These are phyloP conservation scores for Paxillus ammoniavirescens DNA, from an alignment of 768 basidiomycete genomes.

Conservation along the genomic window DNA sequence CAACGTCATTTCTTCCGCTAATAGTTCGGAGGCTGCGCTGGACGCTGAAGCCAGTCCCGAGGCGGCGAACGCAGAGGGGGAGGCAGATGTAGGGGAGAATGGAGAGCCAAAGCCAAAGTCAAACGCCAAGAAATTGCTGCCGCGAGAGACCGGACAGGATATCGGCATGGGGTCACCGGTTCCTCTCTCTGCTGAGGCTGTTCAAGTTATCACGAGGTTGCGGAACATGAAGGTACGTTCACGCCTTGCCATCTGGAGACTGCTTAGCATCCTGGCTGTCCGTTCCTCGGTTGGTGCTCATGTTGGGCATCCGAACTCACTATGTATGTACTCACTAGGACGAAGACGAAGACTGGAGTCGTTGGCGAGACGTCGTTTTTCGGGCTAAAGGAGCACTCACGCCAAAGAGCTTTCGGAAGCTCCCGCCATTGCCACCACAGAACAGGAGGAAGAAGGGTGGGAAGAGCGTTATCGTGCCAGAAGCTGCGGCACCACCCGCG, in stretches of 20 bases:
- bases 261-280: constrained; percentile 2
- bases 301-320: neutral
- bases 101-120: constrained; percentile 20
- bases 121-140: constrained; percentile 52
- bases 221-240: constrained; percentile 75
- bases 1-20: neutral
- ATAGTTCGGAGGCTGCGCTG: neutral
- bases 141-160: constrained; percentile 83
- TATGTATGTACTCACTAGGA: constrained; percentile 45
- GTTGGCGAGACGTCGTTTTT: constrained; percentile 85
- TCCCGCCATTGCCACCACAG: constrained; percentile 52
- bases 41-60: constrained; percentile 1
- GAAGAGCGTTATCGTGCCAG: constrained; percentile 14
- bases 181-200: constrained; percentile 72
- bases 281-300: neutral
- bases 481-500: neutral
- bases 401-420: constrained; percentile 27
- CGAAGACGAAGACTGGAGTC: constrained; percentile 84
- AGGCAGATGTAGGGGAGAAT: neutral
- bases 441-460: constrained; percentile 63
- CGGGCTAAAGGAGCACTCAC: constrained; percentile 63
- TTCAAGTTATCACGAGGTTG: constrained; percentile 72
- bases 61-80: neutral
- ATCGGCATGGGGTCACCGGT: constrained; percentile 88
- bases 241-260: neutral